Evolutionary conservation across 306 rosid genomes (phyloP), one percentile per base, ranked within the genome.

Genomic region (Cercis canadensis): DNA sequence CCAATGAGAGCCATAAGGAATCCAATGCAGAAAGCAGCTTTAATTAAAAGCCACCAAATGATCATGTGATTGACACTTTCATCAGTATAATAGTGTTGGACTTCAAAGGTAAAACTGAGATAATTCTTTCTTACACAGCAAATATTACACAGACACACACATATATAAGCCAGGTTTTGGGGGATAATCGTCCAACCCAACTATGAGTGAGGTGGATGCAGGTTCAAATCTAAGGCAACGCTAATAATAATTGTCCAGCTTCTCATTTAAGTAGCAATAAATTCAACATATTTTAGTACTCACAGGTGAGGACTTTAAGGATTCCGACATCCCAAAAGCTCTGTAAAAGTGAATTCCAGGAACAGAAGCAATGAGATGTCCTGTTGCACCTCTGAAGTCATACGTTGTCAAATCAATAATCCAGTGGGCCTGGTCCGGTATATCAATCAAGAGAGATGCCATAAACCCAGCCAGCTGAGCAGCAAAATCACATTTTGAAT

Each of bases 401-500:
- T 87, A 90, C 64, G 84, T 82, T 71, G 96, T 66, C 80, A 90
- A 72, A 71, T 86, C 87, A 47, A 80, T 29, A 66, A 90, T 80
- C 96, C 93, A 87, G 67, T 86, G 86, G 70, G 89, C 87, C 82
- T 82, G 87, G 59, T 88, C 76, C 62, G 96, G 91, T 43, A 87
- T 80, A 57, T 90, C 93, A 62, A 80, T 84, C 75, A 90, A 31
- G 73, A 90, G 88, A 39, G 86, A 80, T 53, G 96, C 93, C 82
- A 90, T 84, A 86, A 90, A 90, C 54, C 96, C 92, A 78, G 93
- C 93, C 85, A 90, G 80, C 69, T 86, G 89, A 55, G 92, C 78
- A 65, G 89, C 86, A 82, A 90, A 90, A 79, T 90, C 96, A 31
- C 84, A 78, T 61, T 81, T 75, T 52, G 81, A 19, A 64, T 73